Percentiles rank a stretch among this genome's conserved stretches.
phyloP scores from a whole-genome alignment of 192 early-diverging fungal species.

The Backusella luteola region DNA sequence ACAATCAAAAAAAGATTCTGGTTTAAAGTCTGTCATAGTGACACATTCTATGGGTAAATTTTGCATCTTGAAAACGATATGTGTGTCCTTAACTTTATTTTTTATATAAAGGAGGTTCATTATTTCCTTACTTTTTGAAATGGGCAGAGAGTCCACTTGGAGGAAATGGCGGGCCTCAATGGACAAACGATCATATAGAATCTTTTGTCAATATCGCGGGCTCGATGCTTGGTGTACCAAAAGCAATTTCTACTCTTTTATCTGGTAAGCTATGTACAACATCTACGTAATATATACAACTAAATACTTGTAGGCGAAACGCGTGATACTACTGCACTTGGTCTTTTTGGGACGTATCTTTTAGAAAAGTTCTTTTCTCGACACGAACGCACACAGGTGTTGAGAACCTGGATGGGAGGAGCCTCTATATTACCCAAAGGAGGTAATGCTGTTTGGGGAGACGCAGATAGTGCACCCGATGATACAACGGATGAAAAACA shows the following conservation, averaged over 20 bases:
- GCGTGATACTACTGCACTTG: conserved; percentile 79
- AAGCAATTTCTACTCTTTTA: conserved; percentile 70
- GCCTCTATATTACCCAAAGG: conserved; percentile 84
- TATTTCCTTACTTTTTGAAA: conserved; percentile 83
- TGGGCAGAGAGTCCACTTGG: conserved; percentile 74
- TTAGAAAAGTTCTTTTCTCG: conserved; percentile 86
- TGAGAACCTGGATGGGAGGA: conserved; percentile 83
- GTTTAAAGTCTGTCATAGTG: conserved; percentile 58
- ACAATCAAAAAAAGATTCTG: conserved; percentile 40
- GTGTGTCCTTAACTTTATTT: background rate
- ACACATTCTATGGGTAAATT: conserved; percentile 65
- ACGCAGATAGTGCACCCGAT: conserved; percentile 65
- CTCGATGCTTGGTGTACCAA: conserved; percentile 82
- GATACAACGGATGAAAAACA: conserved; percentile 48
- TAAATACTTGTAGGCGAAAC: conserved; percentile 51
- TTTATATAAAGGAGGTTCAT: conserved; percentile 48
- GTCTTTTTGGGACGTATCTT: conserved; percentile 68
- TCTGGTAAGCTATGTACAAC: conserved; percentile 38
- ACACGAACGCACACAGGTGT: conserved; percentile 68
- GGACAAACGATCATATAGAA: conserved; percentile 79
- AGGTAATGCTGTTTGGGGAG: conserved; percentile 80
- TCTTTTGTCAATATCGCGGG: conserved; percentile 85
- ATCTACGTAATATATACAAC: too few relatives aligned
- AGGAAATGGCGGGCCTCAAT: conserved; percentile 66
- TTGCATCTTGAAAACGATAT: background rate